These are phyloP conservation scores for Fagopyrum esculentum DNA, from an alignment of 148 eudicot species.

Conservation along the genomic window DNA sequence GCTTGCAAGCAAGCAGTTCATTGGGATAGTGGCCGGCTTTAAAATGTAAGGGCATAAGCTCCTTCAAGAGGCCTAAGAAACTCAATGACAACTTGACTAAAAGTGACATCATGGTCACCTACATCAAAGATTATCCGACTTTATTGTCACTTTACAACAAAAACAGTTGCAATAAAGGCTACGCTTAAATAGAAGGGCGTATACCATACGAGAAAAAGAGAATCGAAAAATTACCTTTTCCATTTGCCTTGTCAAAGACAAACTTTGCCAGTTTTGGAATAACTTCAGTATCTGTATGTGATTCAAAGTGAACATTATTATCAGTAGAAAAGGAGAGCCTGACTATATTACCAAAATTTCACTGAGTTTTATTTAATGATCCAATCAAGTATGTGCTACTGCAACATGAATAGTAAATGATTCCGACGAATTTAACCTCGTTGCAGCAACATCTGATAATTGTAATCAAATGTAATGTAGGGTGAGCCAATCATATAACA, in stretches of 20 bases:
- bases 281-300: constrained; percentile 98
- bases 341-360: background rate
- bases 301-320: constrained; percentile 38
- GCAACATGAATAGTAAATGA: constrained; percentile 80
- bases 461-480: background rate
- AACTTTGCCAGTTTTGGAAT: constrained; percentile 98
- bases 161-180: background rate
- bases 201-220: background rate
- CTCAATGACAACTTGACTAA: constrained; percentile 90
- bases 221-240: constrained; percentile 39
- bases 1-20: constrained; percentile 97
- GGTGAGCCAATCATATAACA: background rate
- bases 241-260: constrained; percentile 89
- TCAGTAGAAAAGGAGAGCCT: background rate
- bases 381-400: constrained; percentile 98
- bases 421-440: constrained; percentile 74
- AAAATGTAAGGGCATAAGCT: constrained; percentile 95
- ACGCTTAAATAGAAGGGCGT: background rate
- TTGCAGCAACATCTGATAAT: constrained; percentile 63
- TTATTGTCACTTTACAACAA: background rate
- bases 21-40: constrained; percentile 94
- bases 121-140: constrained; percentile 18
- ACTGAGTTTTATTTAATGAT: background rate
- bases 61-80: constrained; percentile 98
- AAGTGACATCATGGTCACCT: constrained; percentile 73